These are phyloP conservation scores for Cladosporium oxysporum DNA, from an alignment of 2,329 filamentous ascomycete species.

Conservation along the genomic window DNA sequence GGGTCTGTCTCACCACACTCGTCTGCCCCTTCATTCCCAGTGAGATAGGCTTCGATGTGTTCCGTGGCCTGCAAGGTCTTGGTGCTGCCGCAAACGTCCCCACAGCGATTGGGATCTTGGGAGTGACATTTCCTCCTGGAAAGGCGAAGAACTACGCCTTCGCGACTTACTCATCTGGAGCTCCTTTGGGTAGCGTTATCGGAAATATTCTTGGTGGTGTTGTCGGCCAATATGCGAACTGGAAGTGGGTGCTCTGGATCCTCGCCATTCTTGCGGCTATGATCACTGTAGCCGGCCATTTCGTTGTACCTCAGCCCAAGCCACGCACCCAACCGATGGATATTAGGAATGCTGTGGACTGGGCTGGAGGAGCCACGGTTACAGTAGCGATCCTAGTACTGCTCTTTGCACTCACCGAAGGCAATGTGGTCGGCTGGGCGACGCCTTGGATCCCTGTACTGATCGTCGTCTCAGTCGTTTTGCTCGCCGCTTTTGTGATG, in stretches of 20 bases:
- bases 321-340: conserved; percentile 20
- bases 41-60: conserved; percentile 68
- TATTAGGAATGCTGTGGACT: conserved; percentile 59
- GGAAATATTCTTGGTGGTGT: conserved; percentile 67
- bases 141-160: conserved; percentile 73
- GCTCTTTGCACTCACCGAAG: conserved; percentile 68
- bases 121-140: conserved; percentile 66
- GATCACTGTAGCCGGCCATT: conserved; percentile 58
- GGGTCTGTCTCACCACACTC: conserved; percentile 61
- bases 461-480: conserved; percentile 59
- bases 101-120: conserved; percentile 69
- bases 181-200: conserved; percentile 64
- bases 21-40: conserved; percentile 65
- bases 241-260: conserved; percentile 69
- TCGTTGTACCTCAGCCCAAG: conserved; percentile 60
- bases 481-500: conserved; percentile 58
- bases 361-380: conserved; percentile 65
- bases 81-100: conserved; percentile 70
- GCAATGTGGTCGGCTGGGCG: conserved; percentile 68
- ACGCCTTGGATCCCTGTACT: conserved; percentile 63
- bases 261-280: conserved; percentile 61
- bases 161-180: conserved; percentile 63
- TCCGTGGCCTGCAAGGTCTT: conserved; percentile 67
- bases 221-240: conserved; percentile 62
- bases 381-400: conserved; percentile 64